These are phyloP conservation scores for Metschnikowia drakensbergensis DNA, from an alignment of 805 yeast species.

Conservation along the genomic window DNA sequence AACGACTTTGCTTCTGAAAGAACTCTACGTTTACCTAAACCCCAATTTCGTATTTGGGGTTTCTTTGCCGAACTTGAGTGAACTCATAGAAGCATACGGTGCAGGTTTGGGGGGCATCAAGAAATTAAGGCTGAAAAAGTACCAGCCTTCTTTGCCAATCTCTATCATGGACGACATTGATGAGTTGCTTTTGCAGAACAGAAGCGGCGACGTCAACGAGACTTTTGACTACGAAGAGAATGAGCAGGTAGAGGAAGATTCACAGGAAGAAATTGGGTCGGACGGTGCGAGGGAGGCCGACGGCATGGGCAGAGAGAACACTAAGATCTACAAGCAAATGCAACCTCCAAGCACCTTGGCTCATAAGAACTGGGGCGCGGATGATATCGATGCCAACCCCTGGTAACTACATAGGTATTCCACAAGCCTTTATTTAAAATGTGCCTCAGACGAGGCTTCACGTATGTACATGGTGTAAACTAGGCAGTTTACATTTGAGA, in stretches of 20 bases:
- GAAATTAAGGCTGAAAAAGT: slow-evolving; percentile 48
- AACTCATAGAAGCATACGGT: slow-evolving; percentile 72
- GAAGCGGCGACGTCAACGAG: slow-evolving; percentile 27
- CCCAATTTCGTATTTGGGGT: slow-evolving; percentile 52
- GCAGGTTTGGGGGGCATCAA: slow-evolving; percentile 65
- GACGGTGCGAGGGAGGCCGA: background rate
- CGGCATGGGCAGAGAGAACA: slow-evolving; percentile 16
- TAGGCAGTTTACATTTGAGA: slow-evolving; percentile 25
- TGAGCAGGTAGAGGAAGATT: slow-evolving; percentile 20
- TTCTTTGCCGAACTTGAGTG: slow-evolving; percentile 68
- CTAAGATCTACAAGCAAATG: slow-evolving; percentile 45
- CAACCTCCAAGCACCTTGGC: slow-evolving; percentile 47
- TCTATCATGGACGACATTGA: slow-evolving; percentile 70
- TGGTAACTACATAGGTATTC: slow-evolving; percentile 42
- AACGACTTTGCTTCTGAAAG: slow-evolving; percentile 37
- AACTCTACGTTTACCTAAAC: slow-evolving; percentile 47
- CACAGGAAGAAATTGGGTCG: slow-evolving; percentile 18
- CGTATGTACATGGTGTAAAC: slow-evolving; percentile 11
- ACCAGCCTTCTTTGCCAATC: slow-evolving; percentile 70
- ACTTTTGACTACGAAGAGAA: slow-evolving; percentile 28
- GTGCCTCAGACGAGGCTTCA: background rate
- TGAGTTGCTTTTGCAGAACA: slow-evolving; percentile 42
- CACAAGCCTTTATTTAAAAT: background rate
- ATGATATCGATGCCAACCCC: slow-evolving; percentile 60
- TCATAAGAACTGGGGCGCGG: slow-evolving; percentile 47